Percentiles rank a stretch among this genome's conserved stretches.
Evolutionary conservation across 495 filamentous ascomycete species (phyloP).

Genomic region (Tuber microsphaerosporum): DNA sequence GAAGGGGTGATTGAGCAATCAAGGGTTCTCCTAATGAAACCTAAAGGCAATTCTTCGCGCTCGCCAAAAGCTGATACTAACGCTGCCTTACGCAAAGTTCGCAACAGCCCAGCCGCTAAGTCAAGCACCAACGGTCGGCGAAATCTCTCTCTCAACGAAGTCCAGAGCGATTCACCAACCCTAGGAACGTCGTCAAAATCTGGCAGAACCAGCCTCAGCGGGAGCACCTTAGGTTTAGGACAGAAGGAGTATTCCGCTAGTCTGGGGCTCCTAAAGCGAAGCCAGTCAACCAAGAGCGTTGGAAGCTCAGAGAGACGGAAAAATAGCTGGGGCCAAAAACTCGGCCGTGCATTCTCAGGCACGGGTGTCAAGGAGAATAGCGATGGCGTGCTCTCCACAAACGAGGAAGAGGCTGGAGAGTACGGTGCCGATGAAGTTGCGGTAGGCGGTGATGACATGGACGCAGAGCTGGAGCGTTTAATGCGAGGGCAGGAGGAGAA

Average conservation of each 20-base stretch:
- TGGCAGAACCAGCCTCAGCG: conserved; percentile 49
- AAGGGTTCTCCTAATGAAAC: conserved; percentile 64
- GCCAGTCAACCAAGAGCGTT: conserved; percentile 64
- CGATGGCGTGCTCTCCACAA: conserved; percentile 47
- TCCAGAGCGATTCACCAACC: conserved; percentile 63
- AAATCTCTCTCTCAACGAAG: conserved; percentile 82
- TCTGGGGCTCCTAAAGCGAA: conserved; percentile 55
- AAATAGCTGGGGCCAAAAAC: conserved; percentile 61
- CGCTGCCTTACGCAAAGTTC: conserved; percentile 28
- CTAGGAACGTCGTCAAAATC: conserved; percentile 54
- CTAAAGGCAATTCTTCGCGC: conserved; percentile 57
- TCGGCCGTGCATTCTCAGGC: conserved; percentile 44
- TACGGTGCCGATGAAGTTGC: conserved; percentile 29
- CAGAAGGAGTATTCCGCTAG: conserved; percentile 44
- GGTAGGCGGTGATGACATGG: conserved; percentile 25
- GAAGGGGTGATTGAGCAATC: conserved; percentile 95
- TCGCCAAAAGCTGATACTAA: conserved; percentile 42
- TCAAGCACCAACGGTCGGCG: conserved; percentile 56
- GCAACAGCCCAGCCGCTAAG: conserved; percentile 42
- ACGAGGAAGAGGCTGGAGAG: conserved; percentile 37
- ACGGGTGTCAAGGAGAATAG: conserved; percentile 44
- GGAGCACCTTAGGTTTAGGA: conserved; percentile 43
- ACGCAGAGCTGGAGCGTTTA: conserved; percentile 30
- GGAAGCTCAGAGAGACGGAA: conserved; percentile 54
- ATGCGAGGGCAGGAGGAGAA: conserved; percentile 30